Conservation (phyloP, 306 rosid species). For the Castanea mollissima region DNA sequence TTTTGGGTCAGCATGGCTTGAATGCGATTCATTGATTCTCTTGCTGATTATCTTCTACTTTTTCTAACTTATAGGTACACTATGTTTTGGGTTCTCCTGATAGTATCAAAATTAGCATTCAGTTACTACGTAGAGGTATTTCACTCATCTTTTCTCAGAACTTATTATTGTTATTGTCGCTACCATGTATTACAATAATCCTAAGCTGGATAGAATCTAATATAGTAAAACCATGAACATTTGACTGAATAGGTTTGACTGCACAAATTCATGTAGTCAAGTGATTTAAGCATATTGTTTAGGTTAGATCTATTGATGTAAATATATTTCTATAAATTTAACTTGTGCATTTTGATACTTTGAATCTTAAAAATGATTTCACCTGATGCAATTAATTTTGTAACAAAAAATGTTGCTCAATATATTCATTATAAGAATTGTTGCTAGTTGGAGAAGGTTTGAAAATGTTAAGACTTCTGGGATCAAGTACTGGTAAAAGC, state of each 20-base stretch:
- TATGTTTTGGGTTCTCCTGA: too few relatives aligned
- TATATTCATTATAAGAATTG: not conserved
- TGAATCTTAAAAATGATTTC: not conserved
- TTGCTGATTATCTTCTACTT: conserved; percentile 29
- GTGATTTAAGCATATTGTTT: not conserved
- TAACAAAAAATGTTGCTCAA: not conserved
- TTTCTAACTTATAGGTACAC: conserved; percentile 22
- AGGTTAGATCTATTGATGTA: not conserved
- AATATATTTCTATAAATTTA: not conserved
- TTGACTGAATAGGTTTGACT: not conserved
- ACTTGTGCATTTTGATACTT: not conserved
- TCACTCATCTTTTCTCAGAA: too few relatives aligned
- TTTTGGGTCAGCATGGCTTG: conserved; percentile 18
- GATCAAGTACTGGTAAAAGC: conserved; percentile 13
- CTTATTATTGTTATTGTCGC: too few relatives aligned
- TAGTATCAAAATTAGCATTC: too few relatives aligned
- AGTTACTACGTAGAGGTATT: too few relatives aligned
- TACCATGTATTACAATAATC: too few relatives aligned
- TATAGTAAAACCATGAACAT: too few relatives aligned
- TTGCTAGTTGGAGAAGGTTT: not conserved
- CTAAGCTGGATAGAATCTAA: too few relatives aligned
- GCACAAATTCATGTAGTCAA: not conserved
- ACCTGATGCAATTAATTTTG: not conserved
- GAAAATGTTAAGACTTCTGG: not conserved
- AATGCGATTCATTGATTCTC: conserved; percentile 21